phyloP scores from a whole-genome alignment of 2,329 filamentous ascomycete genomes.

The Esteya vermicola region DNA sequence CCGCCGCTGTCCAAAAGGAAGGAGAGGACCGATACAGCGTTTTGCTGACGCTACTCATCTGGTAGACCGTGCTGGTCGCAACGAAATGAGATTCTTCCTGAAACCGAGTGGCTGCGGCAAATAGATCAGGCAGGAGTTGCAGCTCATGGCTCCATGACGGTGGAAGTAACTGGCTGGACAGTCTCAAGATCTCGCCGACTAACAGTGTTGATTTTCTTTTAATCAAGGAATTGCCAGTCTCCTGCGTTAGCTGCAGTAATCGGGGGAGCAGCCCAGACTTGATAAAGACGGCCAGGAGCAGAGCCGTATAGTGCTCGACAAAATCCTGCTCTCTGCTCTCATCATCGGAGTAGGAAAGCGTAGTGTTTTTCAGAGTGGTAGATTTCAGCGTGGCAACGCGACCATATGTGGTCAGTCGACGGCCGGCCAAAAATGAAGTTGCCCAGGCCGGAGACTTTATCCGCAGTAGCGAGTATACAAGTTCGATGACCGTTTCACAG shows the following conservation, averaged over 20 bases:
- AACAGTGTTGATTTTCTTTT: slow-evolving; percentile 83
- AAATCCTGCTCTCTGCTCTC: slow-evolving; percentile 65
- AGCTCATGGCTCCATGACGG: slow-evolving; percentile 68
- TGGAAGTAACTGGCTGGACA: slow-evolving; percentile 75
- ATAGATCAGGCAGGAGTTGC: slow-evolving; percentile 76
- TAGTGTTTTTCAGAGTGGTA: slow-evolving; percentile 28
- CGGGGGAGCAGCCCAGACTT: slow-evolving; percentile 58
- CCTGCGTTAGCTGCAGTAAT: slow-evolving; percentile 50
- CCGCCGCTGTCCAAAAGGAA: slow-evolving; percentile 23
- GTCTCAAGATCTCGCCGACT: slow-evolving; percentile 79
- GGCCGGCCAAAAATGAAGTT: slow-evolving; percentile 83
- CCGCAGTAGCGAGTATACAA: slow-evolving; percentile 65
- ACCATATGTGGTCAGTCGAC: slow-evolving; percentile 90
- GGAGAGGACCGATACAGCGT: slow-evolving; percentile 72
- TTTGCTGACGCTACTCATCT: slow-evolving; percentile 93
- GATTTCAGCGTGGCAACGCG: slow-evolving; percentile 73
- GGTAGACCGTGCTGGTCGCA: slow-evolving; percentile 85
- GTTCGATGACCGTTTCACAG: slow-evolving; percentile 69
- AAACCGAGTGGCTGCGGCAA: slow-evolving; percentile 62
- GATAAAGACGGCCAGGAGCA: slow-evolving; percentile 74
- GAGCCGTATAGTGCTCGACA: slow-evolving; percentile 84
- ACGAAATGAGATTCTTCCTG: slow-evolving; percentile 58
- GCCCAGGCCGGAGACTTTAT: slow-evolving; percentile 95
- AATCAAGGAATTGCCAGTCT: slow-evolving; percentile 52
- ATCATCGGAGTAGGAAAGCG: slow-evolving; percentile 45